A percentile compares a stretch with the other conserved stretches of the same genome.
phyloP scores from a whole-genome alignment of 169 alveolate species.

The Plasmodium relictum region DNA sequence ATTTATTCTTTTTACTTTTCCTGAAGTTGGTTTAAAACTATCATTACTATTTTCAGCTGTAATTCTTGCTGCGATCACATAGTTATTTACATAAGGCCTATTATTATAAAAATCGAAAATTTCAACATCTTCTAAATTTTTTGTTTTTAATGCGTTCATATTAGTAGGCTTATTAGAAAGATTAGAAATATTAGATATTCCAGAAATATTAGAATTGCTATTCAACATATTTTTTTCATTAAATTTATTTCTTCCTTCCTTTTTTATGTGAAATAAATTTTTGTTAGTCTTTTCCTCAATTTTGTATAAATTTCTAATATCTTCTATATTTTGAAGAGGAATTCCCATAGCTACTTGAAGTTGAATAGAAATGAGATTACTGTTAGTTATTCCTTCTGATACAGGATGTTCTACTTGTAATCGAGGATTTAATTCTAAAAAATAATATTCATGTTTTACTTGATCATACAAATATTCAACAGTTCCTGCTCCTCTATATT shows the following conservation, averaged over 20 bases:
- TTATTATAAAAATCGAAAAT: conserved; percentile 76
- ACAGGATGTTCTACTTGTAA: conserved; percentile 96
- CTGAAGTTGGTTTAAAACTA: conserved; percentile 91
- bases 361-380: conserved; percentile 89
- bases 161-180: neutral
- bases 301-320: conserved; percentile 81
- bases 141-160: neutral
- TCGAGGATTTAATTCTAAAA: conserved; percentile 92
- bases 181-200: neutral
- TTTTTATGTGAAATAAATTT: conserved; percentile 38
- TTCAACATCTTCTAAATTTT: conserved; percentile 31
- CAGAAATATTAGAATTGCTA: neutral
- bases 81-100: conserved; percentile 73
- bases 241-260: conserved; percentile 16
- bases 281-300: conserved; percentile 42
- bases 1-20: conserved; percentile 80
- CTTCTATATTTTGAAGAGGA: conserved; percentile 87
- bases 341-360: conserved; percentile 91
- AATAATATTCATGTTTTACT: conserved; percentile 85
- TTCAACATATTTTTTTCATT: neutral
- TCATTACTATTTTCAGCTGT: conserved; percentile 92
- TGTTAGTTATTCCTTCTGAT: conserved; percentile 94
- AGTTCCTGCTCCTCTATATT: conserved; percentile 94
- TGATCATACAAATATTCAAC: conserved; percentile 94
- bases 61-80: conserved; percentile 89